Base-by-base conservation (phyloP, 257 asterid genomes). In the Plantago elongata region DNA sequence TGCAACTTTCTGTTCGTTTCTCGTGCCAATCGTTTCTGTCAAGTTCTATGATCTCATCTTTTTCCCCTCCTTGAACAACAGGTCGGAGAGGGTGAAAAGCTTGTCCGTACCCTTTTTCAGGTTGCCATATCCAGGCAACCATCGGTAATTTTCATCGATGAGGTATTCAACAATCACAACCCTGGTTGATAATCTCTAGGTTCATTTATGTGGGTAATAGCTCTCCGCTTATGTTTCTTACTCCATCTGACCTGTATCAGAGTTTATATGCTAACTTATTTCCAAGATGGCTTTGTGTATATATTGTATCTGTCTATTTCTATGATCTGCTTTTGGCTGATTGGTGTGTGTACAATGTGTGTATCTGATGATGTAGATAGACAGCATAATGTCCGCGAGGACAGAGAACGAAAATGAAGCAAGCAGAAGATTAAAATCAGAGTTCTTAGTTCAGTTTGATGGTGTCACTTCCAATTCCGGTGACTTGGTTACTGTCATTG, bases 41-140 rank as follows among this genome's bases (percentile, higher is more conserved):
- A 34, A 34, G 63, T 27, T 42, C 67, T 70, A 59, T 73, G 54
- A 48, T 66, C 63, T 66, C 55, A 9, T n/a, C 54, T 69, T 37
- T 57, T 64, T 51, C 70, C 57, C 62, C 30, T 72, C 18, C 27
- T 22, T 22, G 60, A 54, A 54, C 73, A 67, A 17, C 81, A 93
- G 99, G 97, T 93, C 27, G 99, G 99, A 67, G 99, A 93, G 77
- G 99, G 94, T 16, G 99, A 93, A 85, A 93, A 93, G 83, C 97
- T 93, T 75, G 97, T 93, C 52, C 87, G 95, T 5, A 87, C 97
- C 58, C 97, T 93, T 75, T 93, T 93, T 72, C 74, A 71, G 86
- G 92, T 89, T 69, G 97, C 99, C 69, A 77, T 89, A 69, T 83
- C 97, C 65, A 77, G 82, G 80, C 87, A 93, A 78, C 99, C 99